phyloP scores from a whole-genome alignment of 139 green algal species.

The Closterium sp. region DNA sequence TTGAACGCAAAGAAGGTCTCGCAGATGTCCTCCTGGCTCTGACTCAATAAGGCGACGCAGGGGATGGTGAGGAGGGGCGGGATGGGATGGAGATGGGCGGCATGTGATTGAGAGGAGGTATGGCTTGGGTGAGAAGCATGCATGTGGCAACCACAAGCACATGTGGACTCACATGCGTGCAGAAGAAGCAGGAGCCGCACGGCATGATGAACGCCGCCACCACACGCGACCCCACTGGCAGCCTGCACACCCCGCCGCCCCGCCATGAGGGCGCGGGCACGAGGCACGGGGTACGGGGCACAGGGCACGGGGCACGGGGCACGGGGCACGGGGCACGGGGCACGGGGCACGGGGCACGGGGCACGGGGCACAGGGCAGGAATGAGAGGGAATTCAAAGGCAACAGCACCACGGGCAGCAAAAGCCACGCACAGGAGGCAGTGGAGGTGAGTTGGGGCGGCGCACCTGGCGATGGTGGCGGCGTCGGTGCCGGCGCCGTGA shows the following conservation, averaged over 20 bases:
- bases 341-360: too few species aligned
- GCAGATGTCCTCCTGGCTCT: slow-evolving; percentile 40
- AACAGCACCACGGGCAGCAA: too few species aligned
- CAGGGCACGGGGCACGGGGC: too few species aligned
- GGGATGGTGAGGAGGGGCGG: neutral
- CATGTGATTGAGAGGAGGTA: neutral
- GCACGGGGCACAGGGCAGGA: too few species aligned
- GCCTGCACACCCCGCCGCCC: slow-evolving; percentile 8
- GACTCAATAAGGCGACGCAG: neutral
- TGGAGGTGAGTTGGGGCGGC: too few species aligned
- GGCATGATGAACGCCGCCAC: slow-evolving; percentile 47
- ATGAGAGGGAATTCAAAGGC: too few species aligned
- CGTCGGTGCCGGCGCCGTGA: slow-evolving; percentile 29
- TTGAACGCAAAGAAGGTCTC: slow-evolving; percentile 45
- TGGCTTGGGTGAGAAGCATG: neutral
- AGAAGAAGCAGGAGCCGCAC: slow-evolving; percentile 46
- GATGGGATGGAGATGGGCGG: neutral
- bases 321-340: neutral
- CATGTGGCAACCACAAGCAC: neutral
- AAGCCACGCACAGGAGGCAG: too few species aligned
- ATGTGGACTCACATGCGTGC: slow-evolving; percentile 13
- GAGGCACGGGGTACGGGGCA: neutral
- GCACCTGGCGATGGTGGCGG: slow-evolving; percentile 24
- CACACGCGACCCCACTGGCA: slow-evolving; percentile 36
- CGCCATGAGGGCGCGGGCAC: too few species aligned